Base-by-base conservation (phyloP, 2,329 filamentous ascomycete species). In the Pseudogymnoascus sp. region DNA sequence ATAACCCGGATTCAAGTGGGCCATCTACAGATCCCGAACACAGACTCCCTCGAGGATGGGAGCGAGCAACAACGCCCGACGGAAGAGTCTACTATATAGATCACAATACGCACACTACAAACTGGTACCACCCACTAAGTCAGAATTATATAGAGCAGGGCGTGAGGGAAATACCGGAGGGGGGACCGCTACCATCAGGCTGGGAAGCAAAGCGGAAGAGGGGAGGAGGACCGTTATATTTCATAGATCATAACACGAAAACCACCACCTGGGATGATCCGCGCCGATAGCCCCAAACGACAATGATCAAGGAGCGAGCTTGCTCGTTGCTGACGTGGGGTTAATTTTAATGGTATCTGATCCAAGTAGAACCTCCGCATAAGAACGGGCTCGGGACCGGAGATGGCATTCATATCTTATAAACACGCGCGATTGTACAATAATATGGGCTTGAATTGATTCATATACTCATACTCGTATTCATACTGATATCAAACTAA, bases 241-340 rank as follows among this genome's bases (percentile, higher is more conserved):
- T 99, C 75, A 94, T 99, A 53, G 94, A 99, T 72, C 94, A 99
- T 79, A 99, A 99, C 78, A 99, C 94, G 47, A 99, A 99, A 81
- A 99, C 94, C 0, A 99, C 94, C 3, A 99, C 94, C 0, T 99
- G 94, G 94, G 94, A 99, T 73, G 94, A 99, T 72, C 94, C 94
- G 37, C 86, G 94, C 28, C 50, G 25, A 33, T 56, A 56, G 28
- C 7, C 25, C 86, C 23, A 14, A 23, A 44, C 18, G 18, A 10
- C 18, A 44, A 23, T 44, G 18, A 5, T 28, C 44, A 16, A 50
- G 14, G 44, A 25, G 14, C 23, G 14, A 28, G 18, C 23, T 16
- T 50, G 23, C 14, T n/a, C 23, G 21, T 50, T 28, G 23, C 12
- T 56, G 28, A 33, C 25, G 5, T 18, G 50, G 50, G 50, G 50